Base-by-base conservation (phyloP, 305 asterid genomes). In the Plantago lanceolata region DNA sequence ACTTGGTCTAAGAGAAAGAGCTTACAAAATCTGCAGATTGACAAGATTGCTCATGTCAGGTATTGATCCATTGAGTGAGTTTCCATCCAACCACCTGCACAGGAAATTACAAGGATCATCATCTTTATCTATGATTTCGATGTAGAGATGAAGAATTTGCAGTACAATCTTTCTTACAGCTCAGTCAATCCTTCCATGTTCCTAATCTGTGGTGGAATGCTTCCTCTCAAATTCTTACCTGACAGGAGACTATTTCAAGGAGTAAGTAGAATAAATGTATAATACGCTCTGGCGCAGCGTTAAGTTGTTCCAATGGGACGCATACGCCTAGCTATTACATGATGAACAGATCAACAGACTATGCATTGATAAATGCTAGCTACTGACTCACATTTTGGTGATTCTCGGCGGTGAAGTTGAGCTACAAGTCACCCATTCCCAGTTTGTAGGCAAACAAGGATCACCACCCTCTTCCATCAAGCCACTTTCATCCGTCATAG, bases 341-440 rank as follows among this genome's bases (percentile, higher is more conserved):
- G 4, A 33, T 2, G 9, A 20, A 54, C 28, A 61, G 65, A 49
- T n/a, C n/a, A n/a, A n/a, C n/a, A n/a, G n/a, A n/a, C n/a, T n/a
- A n/a, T n/a, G n/a, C n/a, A n/a, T n/a, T n/a, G n/a, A n/a, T n/a
- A n/a, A n/a, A n/a, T n/a, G n/a, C 43, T 37, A 51, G 57, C 26
- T 44, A 48, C 37, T 33, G 8, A 73, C 95, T 85, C 81, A 89
- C 98, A 93, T 87, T 78, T 82, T 89, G 68, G 84, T 74, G 61
- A 93, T 89, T 75, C 95, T 82, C 68, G 97, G 97, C 31, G 95
- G 94, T 59, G 69, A 17, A 19, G 81, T 69, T 14, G 87, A 75
- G 87, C 87, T 83, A 76, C 98, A 93, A 59, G 75, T 51, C 69
- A 93, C 84, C 97, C 98, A 93, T 52, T 76, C 88, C 98, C 98